phyloP scores from a whole-genome alignment of 2,329 filamentous ascomycete genomes.

The Trichoderma sp. region DNA sequence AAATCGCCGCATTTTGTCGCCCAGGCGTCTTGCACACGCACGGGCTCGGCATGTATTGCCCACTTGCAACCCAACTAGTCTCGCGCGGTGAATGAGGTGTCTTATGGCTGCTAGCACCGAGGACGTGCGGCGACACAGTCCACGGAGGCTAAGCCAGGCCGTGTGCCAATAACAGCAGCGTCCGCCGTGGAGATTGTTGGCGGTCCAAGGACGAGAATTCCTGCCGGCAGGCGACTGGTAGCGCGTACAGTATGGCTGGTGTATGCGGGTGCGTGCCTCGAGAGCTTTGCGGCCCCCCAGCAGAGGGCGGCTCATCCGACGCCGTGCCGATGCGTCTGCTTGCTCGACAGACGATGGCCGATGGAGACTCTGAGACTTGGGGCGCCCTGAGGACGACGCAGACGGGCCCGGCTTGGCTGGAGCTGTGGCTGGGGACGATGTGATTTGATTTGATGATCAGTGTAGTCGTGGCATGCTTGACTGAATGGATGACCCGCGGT shows the following conservation, averaged over 20 bases:
- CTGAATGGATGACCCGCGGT: background rate
- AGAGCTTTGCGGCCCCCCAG: background rate
- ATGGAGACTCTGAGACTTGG: background rate
- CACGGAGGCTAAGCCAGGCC: background rate
- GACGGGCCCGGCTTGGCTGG: background rate
- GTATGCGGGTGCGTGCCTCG: conserved; percentile 3
- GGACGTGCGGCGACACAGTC: conserved; percentile 1
- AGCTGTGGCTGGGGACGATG: conserved; percentile 4
- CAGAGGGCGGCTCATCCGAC: conserved; percentile 22
- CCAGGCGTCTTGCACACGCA: conserved; percentile 8
- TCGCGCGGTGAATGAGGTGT: conserved; percentile 9
- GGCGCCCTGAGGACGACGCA: conserved; percentile 3
- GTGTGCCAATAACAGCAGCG: conserved; percentile 2
- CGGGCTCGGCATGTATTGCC: conserved; percentile 17
- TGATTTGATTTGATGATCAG: conserved; percentile 5
- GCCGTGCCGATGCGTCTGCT: background rate
- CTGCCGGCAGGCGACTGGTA: background rate
- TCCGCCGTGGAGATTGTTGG: conserved; percentile 4
- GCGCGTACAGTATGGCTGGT: background rate
- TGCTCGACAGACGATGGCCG: conserved; percentile 10
- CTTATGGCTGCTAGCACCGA: background rate
- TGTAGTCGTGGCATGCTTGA: background rate
- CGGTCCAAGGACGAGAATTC: background rate
- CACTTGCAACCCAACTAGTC: conserved; percentile 20
- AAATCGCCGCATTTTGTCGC: conserved; percentile 18